Base-by-base conservation (phyloP, 1,284 basidiomycete genomes). In the Takashimella tepidaria region DNA sequence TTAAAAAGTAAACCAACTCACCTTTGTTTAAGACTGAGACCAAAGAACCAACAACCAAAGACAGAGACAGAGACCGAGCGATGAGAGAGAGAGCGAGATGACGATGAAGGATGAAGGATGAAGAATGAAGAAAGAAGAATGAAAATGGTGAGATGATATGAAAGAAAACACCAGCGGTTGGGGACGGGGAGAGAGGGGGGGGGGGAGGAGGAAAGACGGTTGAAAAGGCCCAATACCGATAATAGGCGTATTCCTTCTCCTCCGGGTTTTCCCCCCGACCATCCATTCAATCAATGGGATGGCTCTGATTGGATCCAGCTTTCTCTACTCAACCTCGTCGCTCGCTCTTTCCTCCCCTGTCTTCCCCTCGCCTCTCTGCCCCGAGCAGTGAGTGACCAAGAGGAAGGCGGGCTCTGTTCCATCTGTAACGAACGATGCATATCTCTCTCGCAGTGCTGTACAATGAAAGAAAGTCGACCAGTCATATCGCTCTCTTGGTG, bases 141-240 rank as follows among this genome's bases (percentile, higher is more conserved):
- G 8, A 16, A 37, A 8, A 37, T 8, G 31, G 16, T 37, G 31
- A 37, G 31, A 44, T n/a, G 42, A 23, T 5, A 21, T 40, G 13
- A 45, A 16, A 21, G 16, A 8, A 22, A 44, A 41, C 12, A 40
- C 21, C n/a, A 46, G 47, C 27, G 47, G 48, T 21, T 21, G 48
- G 48, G 27, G n/a, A 40, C 19, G 40, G 5, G 48, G 31, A 22
- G 21, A 43, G 48, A 40, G 31, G 40, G 40, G 47, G 47, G 40
- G 47, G 42, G 46, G 24, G 57, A 43, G 50, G 37, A 45, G 26
- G 46, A 47, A 26, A 40, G 44, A 26, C 45, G 3, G 8, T 19
- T 21, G 42, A 46, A 26, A 23, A 37, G 25, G 48, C 16, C 31
- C 31, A 37, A 37, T 37, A 37, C 31, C n/a, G n/a, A n/a, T n/a